phyloP scores from a whole-genome alignment of 2,329 filamentous ascomycete species.

The Podosphaera leucotricha region DNA sequence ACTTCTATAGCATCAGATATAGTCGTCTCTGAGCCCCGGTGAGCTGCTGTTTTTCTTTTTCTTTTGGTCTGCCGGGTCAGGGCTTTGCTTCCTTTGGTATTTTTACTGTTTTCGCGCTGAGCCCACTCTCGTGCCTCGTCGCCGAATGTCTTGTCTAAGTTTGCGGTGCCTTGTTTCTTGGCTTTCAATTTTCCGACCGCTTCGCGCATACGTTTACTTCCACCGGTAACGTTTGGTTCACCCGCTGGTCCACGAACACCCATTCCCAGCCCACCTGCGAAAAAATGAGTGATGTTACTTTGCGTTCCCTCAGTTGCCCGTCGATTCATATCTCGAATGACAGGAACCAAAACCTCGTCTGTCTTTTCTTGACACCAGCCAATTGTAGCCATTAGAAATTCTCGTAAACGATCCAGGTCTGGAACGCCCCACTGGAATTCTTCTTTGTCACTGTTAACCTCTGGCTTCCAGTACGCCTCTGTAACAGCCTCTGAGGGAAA shows the following conservation, averaged over 20 bases:
- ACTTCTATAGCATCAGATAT: not conserved
- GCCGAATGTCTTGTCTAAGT: constrained; percentile 10
- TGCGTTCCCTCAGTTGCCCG: constrained; percentile 78
- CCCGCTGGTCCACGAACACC: constrained; percentile 29
- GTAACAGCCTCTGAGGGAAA: constrained; percentile 65
- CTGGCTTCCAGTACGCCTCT: constrained; percentile 63
- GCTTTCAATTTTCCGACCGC: constrained; percentile 45
- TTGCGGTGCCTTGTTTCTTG: constrained; percentile 15
- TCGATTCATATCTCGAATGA: constrained; percentile 86
- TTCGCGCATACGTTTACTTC: constrained; percentile 54
- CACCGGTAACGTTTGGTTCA: constrained; percentile 35
- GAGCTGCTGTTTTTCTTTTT: not conserved
- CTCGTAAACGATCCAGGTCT: constrained; percentile 62
- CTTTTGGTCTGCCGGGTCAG: not conserved
- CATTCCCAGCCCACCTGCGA: constrained; percentile 48
- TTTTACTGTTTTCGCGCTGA: constrained; percentile 7
- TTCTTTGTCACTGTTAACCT: constrained; percentile 59
- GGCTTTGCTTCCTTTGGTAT: not conserved
- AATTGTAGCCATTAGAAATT: constrained; percentile 75
- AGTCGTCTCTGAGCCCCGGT: not conserved
- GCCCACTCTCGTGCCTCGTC: constrained; percentile 15
- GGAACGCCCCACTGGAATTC: constrained; percentile 89
- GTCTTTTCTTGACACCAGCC: constrained; percentile 83
- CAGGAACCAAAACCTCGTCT: constrained; percentile 85
- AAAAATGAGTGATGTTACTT: constrained; percentile 85